Evolutionary conservation across 306 rosid genomes (phyloP).

Genomic region (Acmispon strigosus): DNA sequence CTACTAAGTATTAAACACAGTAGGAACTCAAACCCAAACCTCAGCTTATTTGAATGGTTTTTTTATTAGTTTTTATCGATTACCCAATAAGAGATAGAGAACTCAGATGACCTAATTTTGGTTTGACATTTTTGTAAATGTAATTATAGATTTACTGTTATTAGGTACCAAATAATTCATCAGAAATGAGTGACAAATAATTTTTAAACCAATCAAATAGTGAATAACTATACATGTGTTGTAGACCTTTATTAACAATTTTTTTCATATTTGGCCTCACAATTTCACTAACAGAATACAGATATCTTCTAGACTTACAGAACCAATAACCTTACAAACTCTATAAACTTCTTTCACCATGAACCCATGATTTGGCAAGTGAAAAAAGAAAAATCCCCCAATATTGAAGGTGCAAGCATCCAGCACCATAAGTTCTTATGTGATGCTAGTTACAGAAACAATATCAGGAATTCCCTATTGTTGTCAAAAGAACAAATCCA

Average conservation of each 20-base stretch:
- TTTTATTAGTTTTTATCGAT: no score
- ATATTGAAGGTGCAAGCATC: not conserved
- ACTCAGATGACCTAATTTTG: no score
- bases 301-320: constrained; percentile 2
- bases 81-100: no score
- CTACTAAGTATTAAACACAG: no score
- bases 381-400: constrained; percentile 22
- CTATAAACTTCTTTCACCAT: constrained; percentile 24
- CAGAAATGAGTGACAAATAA: no score
- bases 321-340: not conserved
- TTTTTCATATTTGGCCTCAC: not conserved
- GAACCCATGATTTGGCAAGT: constrained; percentile 1
- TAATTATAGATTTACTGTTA: no score
- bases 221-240: no score
- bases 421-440: not conserved
- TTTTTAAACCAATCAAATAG: no score
- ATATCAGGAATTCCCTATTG: constrained; percentile 11
- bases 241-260: not conserved
- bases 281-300: constrained; percentile 10
- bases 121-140: no score
- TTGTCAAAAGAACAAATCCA: not conserved
- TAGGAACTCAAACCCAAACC: no score
- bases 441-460: not conserved
- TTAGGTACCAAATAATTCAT: no score
- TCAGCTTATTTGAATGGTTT: no score